Conservation (phyloP, 768 basidiomycete species). For the Scleroderma bovista region DNA sequence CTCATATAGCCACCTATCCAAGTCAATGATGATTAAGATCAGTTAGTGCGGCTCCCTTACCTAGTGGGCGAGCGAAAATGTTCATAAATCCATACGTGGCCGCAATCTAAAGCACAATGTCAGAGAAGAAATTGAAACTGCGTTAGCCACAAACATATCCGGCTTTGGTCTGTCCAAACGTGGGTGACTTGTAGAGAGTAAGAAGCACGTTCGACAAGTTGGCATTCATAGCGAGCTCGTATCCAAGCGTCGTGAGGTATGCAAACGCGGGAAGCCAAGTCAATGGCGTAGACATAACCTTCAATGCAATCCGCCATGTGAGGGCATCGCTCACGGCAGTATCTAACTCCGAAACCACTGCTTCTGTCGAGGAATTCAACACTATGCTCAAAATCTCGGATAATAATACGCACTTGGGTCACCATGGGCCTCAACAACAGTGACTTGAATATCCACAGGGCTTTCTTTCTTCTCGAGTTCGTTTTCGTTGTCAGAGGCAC, state of each 20-base stretch:
- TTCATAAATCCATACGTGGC: slow-evolving; percentile 44
- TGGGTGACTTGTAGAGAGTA: slow-evolving; percentile 29
- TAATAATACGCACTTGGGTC: slow-evolving; percentile 1
- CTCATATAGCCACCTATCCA: slow-evolving; percentile 38
- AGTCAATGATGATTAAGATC: not conserved
- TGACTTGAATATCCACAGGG: slow-evolving; percentile 13
- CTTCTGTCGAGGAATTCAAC: not conserved
- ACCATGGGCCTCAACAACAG: slow-evolving; percentile 5
- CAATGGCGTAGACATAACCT: slow-evolving; percentile 36
- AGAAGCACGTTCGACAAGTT: slow-evolving; percentile 43
- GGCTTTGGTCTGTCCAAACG: slow-evolving; percentile 44
- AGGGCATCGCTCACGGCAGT: slow-evolving; percentile 42
- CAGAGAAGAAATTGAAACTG: slow-evolving; percentile 12
- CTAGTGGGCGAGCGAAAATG: slow-evolving; percentile 43
- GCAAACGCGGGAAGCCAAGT: slow-evolving; percentile 53
- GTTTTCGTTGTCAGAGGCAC: slow-evolving; percentile 4
- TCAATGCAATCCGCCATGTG: slow-evolving; percentile 26
- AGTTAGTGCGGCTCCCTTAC: slow-evolving; percentile 1
- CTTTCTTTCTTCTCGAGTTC: slow-evolving; percentile 18
- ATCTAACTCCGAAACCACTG: slow-evolving; percentile 32
- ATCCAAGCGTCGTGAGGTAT: slow-evolving; percentile 52
- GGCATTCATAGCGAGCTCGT: slow-evolving; percentile 52
- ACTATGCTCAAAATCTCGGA: not conserved
- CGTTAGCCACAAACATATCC: slow-evolving; percentile 42
- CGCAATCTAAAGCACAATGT: slow-evolving; percentile 16